A percentile compares a stretch with the other conserved stretches of the same genome.
These are phyloP conservation scores for Lathyrus sativus DNA, from an alignment of 306 rosid genomes.

Conservation along the genomic window DNA sequence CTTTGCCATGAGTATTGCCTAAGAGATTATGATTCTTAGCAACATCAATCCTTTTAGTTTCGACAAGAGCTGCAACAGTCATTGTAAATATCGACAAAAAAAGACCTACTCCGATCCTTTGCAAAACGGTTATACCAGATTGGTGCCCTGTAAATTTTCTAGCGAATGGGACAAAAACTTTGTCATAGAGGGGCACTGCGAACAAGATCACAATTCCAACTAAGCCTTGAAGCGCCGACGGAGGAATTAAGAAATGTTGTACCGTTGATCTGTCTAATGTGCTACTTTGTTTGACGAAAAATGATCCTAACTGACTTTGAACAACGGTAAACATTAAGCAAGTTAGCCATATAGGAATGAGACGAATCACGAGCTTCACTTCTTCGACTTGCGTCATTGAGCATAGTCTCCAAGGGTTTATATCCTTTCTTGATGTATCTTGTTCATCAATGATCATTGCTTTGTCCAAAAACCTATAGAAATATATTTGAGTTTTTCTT, in stretches of 20 bases:
- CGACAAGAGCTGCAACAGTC: constrained; percentile 57
- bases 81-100: constrained; percentile 57
- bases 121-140: constrained; percentile 66
- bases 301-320: constrained; percentile 62
- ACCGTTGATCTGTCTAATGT: constrained; percentile 57
- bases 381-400: constrained; percentile 76
- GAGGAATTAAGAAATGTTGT: constrained; percentile 57
- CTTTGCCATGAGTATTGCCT: constrained; percentile 47
- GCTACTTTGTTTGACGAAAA: constrained; percentile 64
- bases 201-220: constrained; percentile 51
- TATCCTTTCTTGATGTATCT: constrained; percentile 47
- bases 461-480: constrained; percentile 63
- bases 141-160: constrained; percentile 50
- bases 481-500: no score
- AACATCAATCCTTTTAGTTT: constrained; percentile 52
- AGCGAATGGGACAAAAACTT: constrained; percentile 48
- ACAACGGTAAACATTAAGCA: constrained; percentile 63
- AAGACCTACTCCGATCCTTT: constrained; percentile 65
- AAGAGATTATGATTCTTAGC: constrained; percentile 48
- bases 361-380: constrained; percentile 63
- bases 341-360: constrained; percentile 72
- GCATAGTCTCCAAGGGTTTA: constrained; percentile 76
- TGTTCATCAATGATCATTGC: constrained; percentile 58
- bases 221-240: constrained; percentile 66
- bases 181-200: constrained; percentile 56